Evolutionary conservation across 1,284 basidiomycete species (phyloP).

Genomic region (Rhizoctonia solani): DNA sequence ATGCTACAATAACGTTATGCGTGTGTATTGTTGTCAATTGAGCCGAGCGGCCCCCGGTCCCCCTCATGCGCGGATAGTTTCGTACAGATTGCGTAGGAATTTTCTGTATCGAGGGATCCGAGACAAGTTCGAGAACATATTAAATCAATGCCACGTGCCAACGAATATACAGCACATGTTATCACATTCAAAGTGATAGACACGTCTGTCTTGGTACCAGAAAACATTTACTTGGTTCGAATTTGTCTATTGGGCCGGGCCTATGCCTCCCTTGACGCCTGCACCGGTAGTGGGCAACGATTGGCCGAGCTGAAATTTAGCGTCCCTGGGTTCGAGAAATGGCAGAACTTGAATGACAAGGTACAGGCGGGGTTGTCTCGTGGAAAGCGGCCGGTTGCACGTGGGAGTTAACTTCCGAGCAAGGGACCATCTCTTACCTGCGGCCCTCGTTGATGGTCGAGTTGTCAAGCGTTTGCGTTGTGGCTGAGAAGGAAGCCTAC

Average conservation of each 20-base stretch:
- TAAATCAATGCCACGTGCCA: no score
- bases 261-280: no score
- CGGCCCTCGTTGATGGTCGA: no score
- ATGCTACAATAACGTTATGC: not conserved
- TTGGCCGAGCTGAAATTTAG: slow-evolving; percentile 23
- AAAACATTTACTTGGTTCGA: no score
- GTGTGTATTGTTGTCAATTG: slow-evolving; percentile 24
- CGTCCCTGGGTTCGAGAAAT: slow-evolving; percentile 31
- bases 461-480: slow-evolving; percentile 10
- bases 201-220: not conserved
- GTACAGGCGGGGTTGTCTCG: slow-evolving; percentile 32
- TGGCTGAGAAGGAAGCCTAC: slow-evolving; percentile 33
- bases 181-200: no score
- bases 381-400: slow-evolving; percentile 19
- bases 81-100: not conserved
- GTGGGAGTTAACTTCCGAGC: slow-evolving; percentile 4
- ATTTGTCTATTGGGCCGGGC: no score
- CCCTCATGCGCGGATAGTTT: not conserved
- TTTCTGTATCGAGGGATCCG: not conserved
- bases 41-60: slow-evolving; percentile 14
- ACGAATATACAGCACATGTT: no score
- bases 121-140: not conserved
- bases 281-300: not conserved
- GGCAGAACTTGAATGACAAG: slow-evolving; percentile 11
- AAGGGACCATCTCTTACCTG: no score